phyloP scores from a whole-genome alignment of 495 filamentous ascomycete species.

The Penicillium odoratum region DNA sequence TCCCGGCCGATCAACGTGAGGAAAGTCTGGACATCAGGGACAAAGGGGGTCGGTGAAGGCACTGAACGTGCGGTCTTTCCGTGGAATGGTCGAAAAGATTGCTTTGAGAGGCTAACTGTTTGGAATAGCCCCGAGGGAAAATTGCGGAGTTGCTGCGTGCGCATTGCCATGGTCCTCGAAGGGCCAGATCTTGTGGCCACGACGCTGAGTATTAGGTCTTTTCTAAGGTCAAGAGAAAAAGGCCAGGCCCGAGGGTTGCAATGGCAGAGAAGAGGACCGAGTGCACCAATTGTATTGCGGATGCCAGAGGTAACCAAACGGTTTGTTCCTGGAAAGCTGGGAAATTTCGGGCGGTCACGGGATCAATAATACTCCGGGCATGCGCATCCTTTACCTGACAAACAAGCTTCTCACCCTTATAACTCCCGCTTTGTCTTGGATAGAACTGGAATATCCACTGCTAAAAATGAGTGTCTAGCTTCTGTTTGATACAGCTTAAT shows the following conservation, averaged over 20 bases:
- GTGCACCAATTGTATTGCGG: conserved; percentile 2
- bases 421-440: background rate
- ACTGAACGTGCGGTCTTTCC: conserved; percentile 38
- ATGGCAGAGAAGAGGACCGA: background rate
- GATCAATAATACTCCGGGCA: conserved; percentile 43
- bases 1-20: conserved; percentile 88
- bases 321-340: conserved; percentile 13
- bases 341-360: conserved; percentile 37
- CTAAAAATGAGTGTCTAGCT: background rate
- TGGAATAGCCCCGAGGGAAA: conserved; percentile 31
- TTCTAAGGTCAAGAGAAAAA: background rate
- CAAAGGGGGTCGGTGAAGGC: conserved; percentile 75
- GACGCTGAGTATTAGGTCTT: background rate
- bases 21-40: conserved; percentile 89
- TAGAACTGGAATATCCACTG: background rate
- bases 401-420: background rate
- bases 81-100: conserved; percentile 39
- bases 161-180: conserved; percentile 33
- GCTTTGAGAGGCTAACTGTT: conserved; percentile 25
- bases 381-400: background rate
- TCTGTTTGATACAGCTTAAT: background rate
- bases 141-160: conserved; percentile 27
- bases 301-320: conserved; percentile 7
- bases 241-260: background rate
- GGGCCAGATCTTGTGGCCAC: background rate